These are phyloP conservation scores for Penicillium glabrum DNA, from an alignment of 2,329 filamentous ascomycete species.

Conservation along the genomic window DNA sequence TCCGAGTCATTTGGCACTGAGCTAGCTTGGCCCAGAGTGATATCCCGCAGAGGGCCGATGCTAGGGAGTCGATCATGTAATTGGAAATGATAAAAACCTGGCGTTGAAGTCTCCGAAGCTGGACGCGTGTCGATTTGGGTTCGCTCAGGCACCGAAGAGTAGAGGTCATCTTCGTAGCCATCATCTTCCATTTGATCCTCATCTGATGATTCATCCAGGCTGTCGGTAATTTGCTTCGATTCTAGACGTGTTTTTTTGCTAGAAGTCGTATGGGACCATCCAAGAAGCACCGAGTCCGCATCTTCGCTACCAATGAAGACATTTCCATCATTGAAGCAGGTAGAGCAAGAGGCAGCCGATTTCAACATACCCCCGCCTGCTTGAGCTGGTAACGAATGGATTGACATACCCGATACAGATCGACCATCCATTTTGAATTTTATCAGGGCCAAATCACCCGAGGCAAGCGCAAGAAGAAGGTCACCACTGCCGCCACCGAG, in stretches of 20 bases:
- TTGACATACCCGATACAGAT: slow-evolving; percentile 81
- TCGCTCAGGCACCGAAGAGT: slow-evolving; percentile 36
- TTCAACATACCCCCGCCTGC: slow-evolving; percentile 64
- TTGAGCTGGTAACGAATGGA: slow-evolving; percentile 64
- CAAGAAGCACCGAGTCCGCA: slow-evolving; percentile 75
- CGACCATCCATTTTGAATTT: slow-evolving; percentile 86
- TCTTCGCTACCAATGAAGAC: slow-evolving; percentile 86
- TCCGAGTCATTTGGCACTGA: slow-evolving; percentile 47
- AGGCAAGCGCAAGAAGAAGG: slow-evolving; percentile 75
- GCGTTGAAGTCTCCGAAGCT: slow-evolving; percentile 20
- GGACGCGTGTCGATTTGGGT: slow-evolving; percentile 15
- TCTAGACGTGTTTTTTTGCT: slow-evolving; percentile 60
- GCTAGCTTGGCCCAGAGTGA: slow-evolving; percentile 65
- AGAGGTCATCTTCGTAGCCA: slow-evolving; percentile 55
- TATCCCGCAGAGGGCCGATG: slow-evolving; percentile 74
- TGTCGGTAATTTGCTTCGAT: slow-evolving; percentile 54
- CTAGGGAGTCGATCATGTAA: slow-evolving; percentile 75
- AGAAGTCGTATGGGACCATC: slow-evolving; percentile 70
- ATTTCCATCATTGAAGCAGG: slow-evolving; percentile 64
- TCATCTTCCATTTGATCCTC: slow-evolving; percentile 59
- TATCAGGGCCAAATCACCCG: slow-evolving; percentile 72
- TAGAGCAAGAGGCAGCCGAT: slow-evolving; percentile 66
- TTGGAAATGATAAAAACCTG: slow-evolving; percentile 67
- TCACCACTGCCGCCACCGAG: slow-evolving; percentile 77
- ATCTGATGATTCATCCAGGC: slow-evolving; percentile 58